phyloP scores from a whole-genome alignment of 106 monocot species.

The Gastrodia elata region DNA sequence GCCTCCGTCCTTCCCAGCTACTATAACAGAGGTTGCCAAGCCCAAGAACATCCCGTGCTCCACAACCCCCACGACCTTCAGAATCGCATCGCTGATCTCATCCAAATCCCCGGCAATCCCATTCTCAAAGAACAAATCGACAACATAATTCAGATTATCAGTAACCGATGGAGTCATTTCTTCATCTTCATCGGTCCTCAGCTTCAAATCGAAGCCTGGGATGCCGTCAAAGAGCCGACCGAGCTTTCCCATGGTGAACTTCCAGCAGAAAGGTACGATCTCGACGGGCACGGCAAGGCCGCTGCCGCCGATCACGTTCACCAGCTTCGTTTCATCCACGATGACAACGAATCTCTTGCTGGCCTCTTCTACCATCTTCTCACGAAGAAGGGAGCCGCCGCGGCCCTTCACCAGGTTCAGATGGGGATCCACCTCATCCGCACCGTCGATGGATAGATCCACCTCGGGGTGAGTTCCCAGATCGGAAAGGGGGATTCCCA shows the following conservation, averaged over 20 bases:
- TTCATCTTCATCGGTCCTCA: conserved; percentile 27
- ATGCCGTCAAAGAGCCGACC: conserved; percentile 23
- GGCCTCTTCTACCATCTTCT: conserved; percentile 88
- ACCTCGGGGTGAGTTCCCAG: conserved; percentile 41
- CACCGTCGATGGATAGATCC: conserved; percentile 86
- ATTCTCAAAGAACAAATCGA: conserved; percentile 68
- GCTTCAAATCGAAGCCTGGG: conserved; percentile 33
- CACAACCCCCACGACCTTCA: conserved; percentile 71
- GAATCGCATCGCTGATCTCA: conserved; percentile 46
- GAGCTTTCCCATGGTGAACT: conserved; percentile 30
- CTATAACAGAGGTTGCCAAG: conserved; percentile 60
- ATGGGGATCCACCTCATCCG: conserved; percentile 74
- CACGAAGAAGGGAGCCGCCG: conserved; percentile 76
- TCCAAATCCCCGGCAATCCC: conserved; percentile 58
- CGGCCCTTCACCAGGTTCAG: conserved; percentile 88
- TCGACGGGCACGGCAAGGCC: conserved; percentile 63
- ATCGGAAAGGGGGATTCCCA: conserved; percentile 59
- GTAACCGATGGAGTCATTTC: conserved; percentile 42
- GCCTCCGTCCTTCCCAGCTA: conserved; percentile 57
- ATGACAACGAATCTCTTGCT: conserved; percentile 67
- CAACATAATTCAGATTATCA: conserved; percentile 71
- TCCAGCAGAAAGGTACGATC: conserved; percentile 53
- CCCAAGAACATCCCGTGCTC: conserved; percentile 97
- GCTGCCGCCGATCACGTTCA: conserved; percentile 49
- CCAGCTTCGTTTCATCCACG: conserved; percentile 71